Base-by-base conservation (phyloP, 106 monocot genomes). In the Ottelia alismoides region DNA sequence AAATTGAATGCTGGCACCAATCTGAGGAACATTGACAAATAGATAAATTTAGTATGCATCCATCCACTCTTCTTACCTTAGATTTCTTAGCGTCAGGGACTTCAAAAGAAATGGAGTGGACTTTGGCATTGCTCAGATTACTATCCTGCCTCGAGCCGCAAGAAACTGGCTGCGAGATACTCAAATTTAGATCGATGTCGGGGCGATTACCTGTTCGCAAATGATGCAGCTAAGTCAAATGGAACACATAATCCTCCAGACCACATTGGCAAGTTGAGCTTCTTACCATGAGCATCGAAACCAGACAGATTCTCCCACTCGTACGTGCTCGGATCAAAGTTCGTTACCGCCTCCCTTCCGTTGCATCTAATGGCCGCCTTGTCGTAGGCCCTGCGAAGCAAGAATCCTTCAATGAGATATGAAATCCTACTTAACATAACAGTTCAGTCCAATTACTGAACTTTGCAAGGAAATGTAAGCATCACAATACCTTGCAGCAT, bases 181-280 rank as follows among this genome's bases (percentile, higher is more conserved):
- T 54, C 35, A 89, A 28, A 28, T 66, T 79, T 11, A 89, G 69
- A 47, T 89, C 83, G 1, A 89, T 70, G 32, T 71, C 69, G 30
- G 71, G 73, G 3, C 69, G 74, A 52, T 45, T 30, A 24, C 11
- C 55, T 58, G 7, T 24, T 50, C 66, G 61, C 66, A 25, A 24
- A 54, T 30, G 30, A 28, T 9, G 27, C 47, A 21, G 4, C 23
- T 26, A 52, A 9, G 17, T 26, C 2, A 52, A 24, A 2, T 2
- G 27, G 27, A 52, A 26, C 25, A 24, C 30, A 53, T 53, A 17
- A 53, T 3, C 16, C 53, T 17, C 2, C 25, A 53, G 20, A 53
- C 53, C 6, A 27, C 1, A 53, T 17, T 26, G 1, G 17, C 17
- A 27, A 5, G 9, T 51, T 11, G 4, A 10, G 51, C 14, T 4